Evolutionary conservation across 805 yeast species (phyloP).

Genomic region (Peterozyma xylosa): DNA sequence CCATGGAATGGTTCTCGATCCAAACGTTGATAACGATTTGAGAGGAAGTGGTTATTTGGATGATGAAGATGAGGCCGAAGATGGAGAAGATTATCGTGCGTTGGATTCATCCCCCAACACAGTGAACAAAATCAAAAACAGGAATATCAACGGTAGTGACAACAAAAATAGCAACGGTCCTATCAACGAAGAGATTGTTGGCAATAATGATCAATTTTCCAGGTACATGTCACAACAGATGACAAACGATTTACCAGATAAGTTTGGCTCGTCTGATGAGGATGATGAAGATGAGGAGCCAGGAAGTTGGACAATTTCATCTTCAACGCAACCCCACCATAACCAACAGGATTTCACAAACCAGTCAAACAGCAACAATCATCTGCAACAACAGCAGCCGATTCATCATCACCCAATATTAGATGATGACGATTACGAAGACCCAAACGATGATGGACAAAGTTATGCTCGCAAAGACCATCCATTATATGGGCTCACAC

Average conservation of each 20-base stretch:
- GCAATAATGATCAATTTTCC: slow-evolving; percentile 44
- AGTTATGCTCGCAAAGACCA: slow-evolving; percentile 57
- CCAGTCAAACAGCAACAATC: slow-evolving; percentile 1
- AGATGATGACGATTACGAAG: slow-evolving; percentile 64
- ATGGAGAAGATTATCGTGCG: slow-evolving; percentile 9
- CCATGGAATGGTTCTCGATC: slow-evolving; percentile 11
- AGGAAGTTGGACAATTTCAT: slow-evolving; percentile 8
- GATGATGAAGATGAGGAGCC: slow-evolving; percentile 45
- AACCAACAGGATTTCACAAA: slow-evolving; percentile 3
- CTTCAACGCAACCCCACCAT: background rate
- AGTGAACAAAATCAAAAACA: background rate
- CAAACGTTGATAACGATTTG: slow-evolving; percentile 14
- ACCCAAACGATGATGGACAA: slow-evolving; percentile 77
- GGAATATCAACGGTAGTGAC: slow-evolving; percentile 2
- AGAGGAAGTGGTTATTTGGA: slow-evolving; percentile 15
- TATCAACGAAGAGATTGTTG: slow-evolving; percentile 10
- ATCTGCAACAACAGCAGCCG: slow-evolving; percentile 1
- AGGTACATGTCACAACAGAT: slow-evolving; percentile 73
- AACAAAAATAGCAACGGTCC: background rate
- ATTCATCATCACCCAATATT: background rate
- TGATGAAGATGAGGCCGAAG: slow-evolving; percentile 11
- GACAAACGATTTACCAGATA: slow-evolving; percentile 42
- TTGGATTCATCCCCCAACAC: slow-evolving; percentile 1
- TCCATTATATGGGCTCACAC: slow-evolving; percentile 48
- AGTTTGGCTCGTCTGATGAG: slow-evolving; percentile 46